A percentile compares a stretch with the other conserved stretches of the same genome.
phyloP scores from a whole-genome alignment of 371 early-diverging fungal genomes.

The Mucor circinelloides region DNA sequence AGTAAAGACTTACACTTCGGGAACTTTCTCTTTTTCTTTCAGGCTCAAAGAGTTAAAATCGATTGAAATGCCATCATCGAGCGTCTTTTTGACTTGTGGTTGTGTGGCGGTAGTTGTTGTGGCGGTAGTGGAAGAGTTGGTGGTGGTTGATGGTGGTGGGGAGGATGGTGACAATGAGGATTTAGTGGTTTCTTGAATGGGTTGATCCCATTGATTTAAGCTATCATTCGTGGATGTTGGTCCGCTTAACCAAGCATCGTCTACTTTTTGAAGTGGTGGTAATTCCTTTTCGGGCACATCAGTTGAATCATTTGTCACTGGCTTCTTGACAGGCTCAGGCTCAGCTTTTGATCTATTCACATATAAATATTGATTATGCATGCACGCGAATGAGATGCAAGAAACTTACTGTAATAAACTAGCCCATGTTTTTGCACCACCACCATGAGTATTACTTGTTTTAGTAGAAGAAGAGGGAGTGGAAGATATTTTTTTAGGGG shows the following conservation, averaged over 20 bases:
- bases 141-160: neutral
- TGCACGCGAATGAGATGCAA: neutral
- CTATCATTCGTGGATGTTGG: neutral
- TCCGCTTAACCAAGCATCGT: slow-evolving; percentile 12
- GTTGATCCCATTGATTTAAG: slow-evolving; percentile 11
- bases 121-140: neutral
- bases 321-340: slow-evolving; percentile 31
- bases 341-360: slow-evolving; percentile 19
- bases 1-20: slow-evolving; percentile 7
- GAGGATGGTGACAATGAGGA: neutral
- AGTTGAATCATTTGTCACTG: neutral
- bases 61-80: slow-evolving; percentile 2
- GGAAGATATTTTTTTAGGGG: slow-evolving; percentile 9
- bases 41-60: slow-evolving; percentile 7
- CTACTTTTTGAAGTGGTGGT: slow-evolving; percentile 12
- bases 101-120: neutral
- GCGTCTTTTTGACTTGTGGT: neutral
- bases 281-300: neutral
- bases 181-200: neutral
- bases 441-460: slow-evolving; percentile 8
- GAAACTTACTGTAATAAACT: slow-evolving; percentile 71
- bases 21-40: slow-evolving; percentile 1
- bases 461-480: slow-evolving; percentile 15
- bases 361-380: neutral
- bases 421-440: slow-evolving; percentile 64